Percentiles rank a stretch among this genome's conserved stretches.
phyloP scores from a whole-genome alignment of 306 rosid genomes.

The Medicago arabica region DNA sequence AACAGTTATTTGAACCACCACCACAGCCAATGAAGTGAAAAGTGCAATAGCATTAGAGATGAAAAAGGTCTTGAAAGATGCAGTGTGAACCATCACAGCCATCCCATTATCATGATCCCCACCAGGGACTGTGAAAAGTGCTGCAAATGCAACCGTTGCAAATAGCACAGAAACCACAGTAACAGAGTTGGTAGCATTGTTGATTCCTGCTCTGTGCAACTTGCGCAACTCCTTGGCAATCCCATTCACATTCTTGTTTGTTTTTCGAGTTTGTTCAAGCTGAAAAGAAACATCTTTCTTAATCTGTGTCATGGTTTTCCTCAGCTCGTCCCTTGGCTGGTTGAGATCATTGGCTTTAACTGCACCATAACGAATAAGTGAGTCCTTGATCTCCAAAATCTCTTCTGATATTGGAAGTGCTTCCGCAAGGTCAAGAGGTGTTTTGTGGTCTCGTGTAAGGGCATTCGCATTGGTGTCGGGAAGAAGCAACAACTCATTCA shows the following conservation, averaged over 20 bases:
- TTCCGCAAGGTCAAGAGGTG: constrained; percentile 85
- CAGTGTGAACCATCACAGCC: constrained; percentile 56
- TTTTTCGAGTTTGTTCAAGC: constrained; percentile 88
- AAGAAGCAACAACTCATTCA: constrained; percentile 62
- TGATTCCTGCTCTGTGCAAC: constrained; percentile 78
- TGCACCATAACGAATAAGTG: constrained; percentile 63
- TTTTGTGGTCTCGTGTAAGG: constrained; percentile 77
- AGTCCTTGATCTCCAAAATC: constrained; percentile 60
- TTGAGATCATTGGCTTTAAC: constrained; percentile 75
- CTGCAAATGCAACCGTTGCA: constrained; percentile 88
- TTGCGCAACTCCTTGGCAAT: constrained; percentile 77
- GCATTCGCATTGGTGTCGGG: constrained; percentile 79
- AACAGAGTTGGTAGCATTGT: constrained; percentile 85
- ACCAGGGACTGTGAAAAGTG: constrained; percentile 85
- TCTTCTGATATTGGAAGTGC: constrained; percentile 80
- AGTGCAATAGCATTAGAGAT: constrained; percentile 74
- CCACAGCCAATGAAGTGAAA: constrained; percentile 82
- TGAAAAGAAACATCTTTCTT: constrained; percentile 76
- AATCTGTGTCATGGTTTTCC: constrained; percentile 76
- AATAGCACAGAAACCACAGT: constrained; percentile 86
- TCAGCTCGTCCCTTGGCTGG: constrained; percentile 84
- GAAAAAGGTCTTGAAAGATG: constrained; percentile 72
- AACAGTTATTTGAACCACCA: constrained; percentile 83
- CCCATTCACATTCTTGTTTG: constrained; percentile 71
- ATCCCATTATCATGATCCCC: constrained; percentile 61